A percentile compares a stretch with the other conserved stretches of the same genome.
phyloP scores from a whole-genome alignment of 441 rosid species.

The Dalechampia spathulata region DNA sequence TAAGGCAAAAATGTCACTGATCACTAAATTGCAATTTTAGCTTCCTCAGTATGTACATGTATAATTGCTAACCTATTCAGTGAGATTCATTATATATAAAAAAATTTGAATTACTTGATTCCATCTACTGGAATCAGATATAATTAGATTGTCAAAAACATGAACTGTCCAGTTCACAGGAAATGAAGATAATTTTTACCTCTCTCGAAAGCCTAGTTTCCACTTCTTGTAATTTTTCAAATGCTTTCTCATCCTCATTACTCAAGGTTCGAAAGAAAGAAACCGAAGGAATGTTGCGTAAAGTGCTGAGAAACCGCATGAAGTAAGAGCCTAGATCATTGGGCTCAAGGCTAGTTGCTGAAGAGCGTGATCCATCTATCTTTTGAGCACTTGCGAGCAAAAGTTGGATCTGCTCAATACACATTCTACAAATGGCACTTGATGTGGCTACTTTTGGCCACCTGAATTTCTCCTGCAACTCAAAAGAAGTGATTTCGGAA shows the following conservation, averaged over 20 bases:
- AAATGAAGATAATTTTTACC: conserved; percentile 27
- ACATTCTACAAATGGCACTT: conserved; percentile 60
- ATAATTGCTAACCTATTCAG: too few relatives aligned
- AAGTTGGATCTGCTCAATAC: conserved; percentile 87
- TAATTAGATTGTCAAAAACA: not conserved
- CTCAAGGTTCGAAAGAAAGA: conserved; percentile 72
- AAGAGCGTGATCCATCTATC: conserved; percentile 41
- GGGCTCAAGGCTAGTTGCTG: conserved; percentile 42
- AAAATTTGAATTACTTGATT: too few relatives aligned
- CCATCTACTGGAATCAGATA: not conserved
- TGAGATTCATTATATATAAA: too few relatives aligned
- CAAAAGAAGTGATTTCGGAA: conserved; percentile 91
- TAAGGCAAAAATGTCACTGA: too few relatives aligned
- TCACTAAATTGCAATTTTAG: too few relatives aligned
- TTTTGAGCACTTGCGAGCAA: conserved; percentile 74
- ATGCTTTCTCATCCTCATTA: conserved; percentile 69
- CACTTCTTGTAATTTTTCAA: conserved; percentile 60
- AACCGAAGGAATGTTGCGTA: conserved; percentile 90
- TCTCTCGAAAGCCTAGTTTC: conserved; percentile 66
- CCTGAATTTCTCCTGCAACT: conserved; percentile 87
- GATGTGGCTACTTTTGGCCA: conserved; percentile 89
- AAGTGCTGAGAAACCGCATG: conserved; percentile 72
- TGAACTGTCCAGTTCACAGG: not conserved
- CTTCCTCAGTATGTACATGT: too few relatives aligned
- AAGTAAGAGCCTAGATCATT: conserved; percentile 79